Evolutionary conservation across 2,329 filamentous ascomycete species (phyloP), one percentile per base, ranked within the genome.

Genomic region (Cladosporium sp.): DNA sequence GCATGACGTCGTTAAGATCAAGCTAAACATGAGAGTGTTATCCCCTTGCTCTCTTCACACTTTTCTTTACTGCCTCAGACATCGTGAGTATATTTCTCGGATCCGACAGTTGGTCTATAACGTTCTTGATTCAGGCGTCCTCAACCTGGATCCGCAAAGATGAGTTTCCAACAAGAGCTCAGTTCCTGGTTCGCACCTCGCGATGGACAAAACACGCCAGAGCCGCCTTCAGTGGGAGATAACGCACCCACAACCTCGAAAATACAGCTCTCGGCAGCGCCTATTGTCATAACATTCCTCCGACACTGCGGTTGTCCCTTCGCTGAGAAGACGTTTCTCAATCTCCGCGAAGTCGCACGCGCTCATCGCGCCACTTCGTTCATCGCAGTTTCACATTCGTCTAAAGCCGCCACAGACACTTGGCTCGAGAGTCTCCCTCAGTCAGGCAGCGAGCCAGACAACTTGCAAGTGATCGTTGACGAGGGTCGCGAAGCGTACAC

Each of bases 241-340:
- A 74, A 77, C 60, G 85, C 85, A 1, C 86, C 86, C 1, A 75
- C 75, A 5, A 78, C 81, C 25, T 62, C 75, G 24, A 76, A 78
- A 59, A 73, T 89, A 5, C 67, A 68, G 7, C 71, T 88, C n/a
- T 71, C 76, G 40, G 71, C 70, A 22, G 83, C 81, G 64, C 83
- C 84, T 0, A 82, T 80, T 0, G 68, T 91, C 1, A 73, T 91
- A 19, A 79, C 83, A 15, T 91, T 91, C 66, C 77, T 91, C 5
- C 78, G 88, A 34, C 87, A 90, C 69, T 90, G 87, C 68, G 88
- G 87, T 34, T 89, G 87, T 74, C 87, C 87, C 10, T 89, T 87
- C 88, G 79, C 70, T 3, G 70, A 72, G 57, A 70, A 71, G 50
- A 71, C 70, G 8, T 70, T 87, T 71, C 76, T 77, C 56, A 65